phyloP scores from a whole-genome alignment of 257 asterid species.

The Lithospermum erythrorhizon region DNA sequence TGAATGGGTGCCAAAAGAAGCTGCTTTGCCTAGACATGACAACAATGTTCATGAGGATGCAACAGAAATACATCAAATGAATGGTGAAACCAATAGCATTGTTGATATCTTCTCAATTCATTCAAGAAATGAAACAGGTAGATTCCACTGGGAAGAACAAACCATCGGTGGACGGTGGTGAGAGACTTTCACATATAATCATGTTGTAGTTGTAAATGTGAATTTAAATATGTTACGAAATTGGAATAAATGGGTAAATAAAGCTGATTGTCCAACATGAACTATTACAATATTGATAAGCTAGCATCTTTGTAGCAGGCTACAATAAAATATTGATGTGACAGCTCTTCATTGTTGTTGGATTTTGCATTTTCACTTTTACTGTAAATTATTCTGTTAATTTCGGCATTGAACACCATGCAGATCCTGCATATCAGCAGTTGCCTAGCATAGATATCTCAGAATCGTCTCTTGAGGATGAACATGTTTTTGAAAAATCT shows the following conservation, averaged over 20 bases:
- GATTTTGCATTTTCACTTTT: neutral
- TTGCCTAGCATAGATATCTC: conserved; percentile 30
- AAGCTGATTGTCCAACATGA: neutral
- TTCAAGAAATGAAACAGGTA: conserved; percentile 29
- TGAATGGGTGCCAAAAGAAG: conserved; percentile 89
- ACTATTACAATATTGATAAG: too few relatives aligned
- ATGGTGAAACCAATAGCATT: conserved; percentile 19
- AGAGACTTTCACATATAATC: neutral
- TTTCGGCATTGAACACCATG: neutral
- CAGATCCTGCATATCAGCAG: conserved; percentile 31
- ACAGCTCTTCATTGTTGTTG: neutral
- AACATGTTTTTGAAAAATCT: conserved; percentile 21
- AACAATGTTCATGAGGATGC: conserved; percentile 17
- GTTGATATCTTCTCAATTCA: conserved; percentile 58
- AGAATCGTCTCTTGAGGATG: conserved; percentile 29
- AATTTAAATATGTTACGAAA: neutral
- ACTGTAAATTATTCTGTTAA: neutral
- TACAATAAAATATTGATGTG: neutral
- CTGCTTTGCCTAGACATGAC: conserved; percentile 16
- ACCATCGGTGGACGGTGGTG: neutral
- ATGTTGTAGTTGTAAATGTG: neutral
- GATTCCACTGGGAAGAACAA: neutral
- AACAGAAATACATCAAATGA: conserved; percentile 28
- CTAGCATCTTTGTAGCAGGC: too few relatives aligned
- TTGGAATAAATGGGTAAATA: too few relatives aligned